phyloP scores from a whole-genome alignment of 225 moss, liverwort and hornwort species.

The Ulota crispa region DNA sequence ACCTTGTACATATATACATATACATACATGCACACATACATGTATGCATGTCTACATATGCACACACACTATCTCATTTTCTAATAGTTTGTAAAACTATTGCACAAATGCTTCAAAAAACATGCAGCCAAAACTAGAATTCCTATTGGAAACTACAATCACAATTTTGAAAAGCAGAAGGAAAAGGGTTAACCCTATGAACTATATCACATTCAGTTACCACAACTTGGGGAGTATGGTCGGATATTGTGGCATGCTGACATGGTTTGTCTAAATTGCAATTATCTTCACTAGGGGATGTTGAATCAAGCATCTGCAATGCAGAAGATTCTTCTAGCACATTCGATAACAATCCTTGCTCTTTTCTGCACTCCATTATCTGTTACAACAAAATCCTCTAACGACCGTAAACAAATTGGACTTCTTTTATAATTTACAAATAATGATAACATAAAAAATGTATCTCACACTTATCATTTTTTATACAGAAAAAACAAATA shows the following conservation, averaged over 20 bases:
- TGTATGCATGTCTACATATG: too few species aligned
- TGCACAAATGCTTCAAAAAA: not conserved
- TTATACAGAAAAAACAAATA: not conserved
- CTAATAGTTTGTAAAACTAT: not conserved
- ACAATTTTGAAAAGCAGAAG: not conserved
- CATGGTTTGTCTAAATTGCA: fast-evolving
- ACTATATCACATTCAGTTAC: not conserved
- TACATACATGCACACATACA: too few species aligned
- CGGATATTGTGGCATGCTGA: fast-evolving
- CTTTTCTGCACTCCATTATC: constrained; percentile 32
- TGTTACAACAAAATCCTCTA: not conserved
- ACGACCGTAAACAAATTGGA: too few species aligned
- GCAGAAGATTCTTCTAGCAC: not conserved
- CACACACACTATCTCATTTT: too few species aligned
- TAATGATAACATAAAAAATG: too few species aligned
- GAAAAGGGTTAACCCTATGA: not conserved
- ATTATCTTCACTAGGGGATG: constrained; percentile 7
- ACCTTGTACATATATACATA: too few species aligned
- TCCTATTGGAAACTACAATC: not conserved
- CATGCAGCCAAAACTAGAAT: too few species aligned
- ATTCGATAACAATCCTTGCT: constrained; percentile 6
- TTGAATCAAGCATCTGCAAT: not conserved
- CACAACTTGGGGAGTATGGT: not conserved
- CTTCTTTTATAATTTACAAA: too few species aligned
- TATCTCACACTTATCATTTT: too few species aligned